Conservation (phyloP, 1,284 basidiomycete species). For the Boletus semigastroideus region DNA sequence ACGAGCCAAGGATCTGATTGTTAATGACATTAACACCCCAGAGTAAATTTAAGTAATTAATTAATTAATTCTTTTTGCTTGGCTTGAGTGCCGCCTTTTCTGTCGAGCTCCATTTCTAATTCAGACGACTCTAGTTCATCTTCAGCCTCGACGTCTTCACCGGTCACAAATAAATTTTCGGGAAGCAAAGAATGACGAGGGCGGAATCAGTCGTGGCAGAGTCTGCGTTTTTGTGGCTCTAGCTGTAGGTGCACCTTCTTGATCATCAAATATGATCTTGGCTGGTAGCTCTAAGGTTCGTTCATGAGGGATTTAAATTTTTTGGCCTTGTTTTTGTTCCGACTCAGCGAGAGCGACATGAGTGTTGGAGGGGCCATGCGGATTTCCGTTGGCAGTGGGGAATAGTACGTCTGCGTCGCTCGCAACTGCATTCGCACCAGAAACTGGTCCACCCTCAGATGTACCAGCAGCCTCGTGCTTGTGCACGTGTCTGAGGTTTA, state of each 20-base stretch:
- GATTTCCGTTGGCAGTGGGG: neutral
- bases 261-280: constrained; percentile 57
- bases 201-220: constrained; percentile 53
- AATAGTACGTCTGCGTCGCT: too few species aligned
- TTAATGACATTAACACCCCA: too few species aligned
- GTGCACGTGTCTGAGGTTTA: too few species aligned
- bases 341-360: constrained; percentile 46
- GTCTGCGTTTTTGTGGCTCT: constrained; percentile 10
- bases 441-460: constrained; percentile 13
- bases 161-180: constrained; percentile 34
- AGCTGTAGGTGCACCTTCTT: constrained; percentile 8
- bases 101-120: constrained; percentile 1
- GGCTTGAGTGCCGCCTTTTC: too few species aligned
- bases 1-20: constrained; percentile 34
- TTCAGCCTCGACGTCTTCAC: constrained; percentile 34
- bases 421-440: constrained; percentile 37
- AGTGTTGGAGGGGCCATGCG: constrained; percentile 2
- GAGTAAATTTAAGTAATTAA: too few species aligned
- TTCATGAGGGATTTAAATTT: constrained; percentile 58
- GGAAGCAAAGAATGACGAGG: constrained; percentile 40
- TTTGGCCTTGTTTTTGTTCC: constrained; percentile 74
- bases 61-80: too few species aligned
- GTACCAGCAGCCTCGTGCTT: constrained; percentile 24
- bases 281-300: constrained; percentile 44
- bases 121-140: constrained; percentile 4